phyloP scores from a whole-genome alignment of 805 yeast species.

The Myxozyma neotropica region DNA sequence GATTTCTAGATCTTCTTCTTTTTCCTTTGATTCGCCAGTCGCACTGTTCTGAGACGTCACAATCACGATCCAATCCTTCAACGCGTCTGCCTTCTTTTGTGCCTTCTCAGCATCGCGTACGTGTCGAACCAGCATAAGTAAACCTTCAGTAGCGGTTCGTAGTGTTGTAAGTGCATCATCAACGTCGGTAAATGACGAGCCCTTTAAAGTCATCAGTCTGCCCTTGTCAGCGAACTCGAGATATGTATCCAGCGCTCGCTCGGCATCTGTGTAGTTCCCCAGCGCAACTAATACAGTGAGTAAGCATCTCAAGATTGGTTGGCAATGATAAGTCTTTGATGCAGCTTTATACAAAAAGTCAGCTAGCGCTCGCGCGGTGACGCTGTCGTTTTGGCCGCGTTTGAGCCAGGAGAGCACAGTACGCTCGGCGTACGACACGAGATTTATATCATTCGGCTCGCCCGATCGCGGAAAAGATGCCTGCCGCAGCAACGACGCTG shows the following conservation, averaged over 20 bases:
- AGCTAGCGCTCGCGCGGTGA: constrained; percentile 23
- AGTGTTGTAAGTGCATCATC: constrained; percentile 23
- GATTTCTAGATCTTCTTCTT: not conserved
- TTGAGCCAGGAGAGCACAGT: constrained; percentile 19
- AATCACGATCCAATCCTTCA: constrained; percentile 25
- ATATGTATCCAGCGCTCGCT: constrained; percentile 22
- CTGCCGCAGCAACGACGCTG: constrained; percentile 20
- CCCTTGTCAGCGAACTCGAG: constrained; percentile 29
- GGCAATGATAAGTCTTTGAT: constrained; percentile 32
- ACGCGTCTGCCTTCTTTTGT: constrained; percentile 12
- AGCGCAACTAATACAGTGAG: constrained; percentile 22
- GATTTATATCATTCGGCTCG: constrained; percentile 27
- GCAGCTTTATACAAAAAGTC: constrained; percentile 32
- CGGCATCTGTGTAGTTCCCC: constrained; percentile 29
- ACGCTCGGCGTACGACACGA: constrained; percentile 25
- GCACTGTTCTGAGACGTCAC: not conserved
- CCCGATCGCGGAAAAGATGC: constrained; percentile 31
- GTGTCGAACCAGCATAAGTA: constrained; percentile 25
- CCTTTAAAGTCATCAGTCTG: constrained; percentile 27
- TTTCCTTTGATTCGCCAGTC: not conserved
- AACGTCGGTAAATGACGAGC: constrained; percentile 22
- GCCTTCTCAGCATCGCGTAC: constrained; percentile 21
- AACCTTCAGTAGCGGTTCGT: constrained; percentile 21
- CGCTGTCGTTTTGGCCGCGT: constrained; percentile 25
- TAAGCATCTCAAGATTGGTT: constrained; percentile 24